Conservation (phyloP, 441 rosid genomes). For the Brassica hybrid region DNA sequence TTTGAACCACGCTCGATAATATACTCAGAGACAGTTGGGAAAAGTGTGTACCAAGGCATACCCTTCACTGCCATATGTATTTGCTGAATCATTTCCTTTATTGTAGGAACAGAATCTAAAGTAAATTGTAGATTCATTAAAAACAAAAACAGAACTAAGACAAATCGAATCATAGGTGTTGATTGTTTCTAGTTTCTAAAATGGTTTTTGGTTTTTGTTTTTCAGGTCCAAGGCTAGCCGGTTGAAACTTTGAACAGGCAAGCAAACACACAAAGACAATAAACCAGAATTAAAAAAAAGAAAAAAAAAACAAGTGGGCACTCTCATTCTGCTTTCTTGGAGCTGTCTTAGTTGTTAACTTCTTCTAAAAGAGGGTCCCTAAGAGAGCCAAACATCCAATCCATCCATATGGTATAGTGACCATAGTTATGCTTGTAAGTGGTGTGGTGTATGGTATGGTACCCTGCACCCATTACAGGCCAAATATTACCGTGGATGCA, state of each 20-base stretch:
- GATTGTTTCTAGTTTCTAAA: too few species aligned
- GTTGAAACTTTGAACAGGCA: too few species aligned
- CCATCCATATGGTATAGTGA: slow-evolving; percentile 97
- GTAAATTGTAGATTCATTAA: background rate
- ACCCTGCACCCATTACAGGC: slow-evolving; percentile 97
- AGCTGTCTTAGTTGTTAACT: slow-evolving; percentile 40
- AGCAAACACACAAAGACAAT: too few species aligned
- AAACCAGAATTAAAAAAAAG: too few species aligned
- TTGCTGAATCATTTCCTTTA: background rate
- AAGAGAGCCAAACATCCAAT: slow-evolving; percentile 60
- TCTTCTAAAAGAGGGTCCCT: slow-evolving; percentile 70
- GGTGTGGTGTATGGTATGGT: slow-evolving; percentile 93
- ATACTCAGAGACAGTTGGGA: background rate
- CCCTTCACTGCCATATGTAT: background rate
- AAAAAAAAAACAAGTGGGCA: background rate
- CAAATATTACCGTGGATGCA: slow-evolving; percentile 81
- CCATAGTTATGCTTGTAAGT: slow-evolving; percentile 95
- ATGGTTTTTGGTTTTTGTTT: too few species aligned
- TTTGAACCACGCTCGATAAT: slow-evolving; percentile 1
- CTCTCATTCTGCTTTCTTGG: slow-evolving; percentile 54
- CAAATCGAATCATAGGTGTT: background rate
- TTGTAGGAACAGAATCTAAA: background rate
- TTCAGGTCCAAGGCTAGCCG: too few species aligned
- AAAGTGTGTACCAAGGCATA: background rate
- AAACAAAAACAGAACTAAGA: background rate